A percentile compares a stretch with the other conserved stretches of the same genome.
Evolutionary conservation across 202 grass and related monocot species (phyloP).

Genomic region (Eragrostis tef): DNA sequence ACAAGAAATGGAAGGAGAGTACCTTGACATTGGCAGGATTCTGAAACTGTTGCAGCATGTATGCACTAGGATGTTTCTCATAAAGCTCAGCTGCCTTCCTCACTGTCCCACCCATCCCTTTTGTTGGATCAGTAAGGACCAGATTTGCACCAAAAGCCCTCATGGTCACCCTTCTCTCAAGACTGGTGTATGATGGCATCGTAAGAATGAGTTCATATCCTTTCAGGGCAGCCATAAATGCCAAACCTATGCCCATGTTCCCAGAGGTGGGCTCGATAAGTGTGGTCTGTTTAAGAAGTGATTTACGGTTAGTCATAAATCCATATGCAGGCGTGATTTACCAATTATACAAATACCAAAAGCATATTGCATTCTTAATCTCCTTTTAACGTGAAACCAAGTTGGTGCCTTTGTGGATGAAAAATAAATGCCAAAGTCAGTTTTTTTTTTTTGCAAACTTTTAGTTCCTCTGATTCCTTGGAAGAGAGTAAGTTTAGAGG

Average conservation of each 20-base stretch:
- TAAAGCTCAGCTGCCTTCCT: conserved; percentile 76
- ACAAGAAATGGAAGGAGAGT: conserved; percentile 10
- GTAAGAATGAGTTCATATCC: conserved; percentile 86
- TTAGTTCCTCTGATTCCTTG: not conserved
- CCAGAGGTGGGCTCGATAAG: conserved; percentile 91
- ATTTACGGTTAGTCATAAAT: not conserved
- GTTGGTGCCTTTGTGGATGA: not conserved
- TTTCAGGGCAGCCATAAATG: conserved; percentile 74
- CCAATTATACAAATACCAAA: not conserved
- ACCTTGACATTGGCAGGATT: conserved; percentile 97
- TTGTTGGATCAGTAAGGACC: conserved; percentile 79
- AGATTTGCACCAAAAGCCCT: conserved; percentile 74
- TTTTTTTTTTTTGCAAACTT: not conserved
- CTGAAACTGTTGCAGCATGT: conserved; percentile 94
- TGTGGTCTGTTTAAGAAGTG: conserved; percentile 61
- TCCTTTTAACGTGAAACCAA: not conserved
- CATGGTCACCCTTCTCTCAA: conserved; percentile 81
- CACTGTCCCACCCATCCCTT: conserved; percentile 93
- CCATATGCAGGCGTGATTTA: not conserved
- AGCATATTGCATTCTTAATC: not conserved
- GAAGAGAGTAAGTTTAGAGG: not conserved
- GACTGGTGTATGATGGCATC: conserved; percentile 91
- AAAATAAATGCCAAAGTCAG: not conserved
- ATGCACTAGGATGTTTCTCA: conserved; percentile 66
- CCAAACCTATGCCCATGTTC: conserved; percentile 84